phyloP scores from a whole-genome alignment of 257 asterid species.

The Nicotiana noctiflora region DNA sequence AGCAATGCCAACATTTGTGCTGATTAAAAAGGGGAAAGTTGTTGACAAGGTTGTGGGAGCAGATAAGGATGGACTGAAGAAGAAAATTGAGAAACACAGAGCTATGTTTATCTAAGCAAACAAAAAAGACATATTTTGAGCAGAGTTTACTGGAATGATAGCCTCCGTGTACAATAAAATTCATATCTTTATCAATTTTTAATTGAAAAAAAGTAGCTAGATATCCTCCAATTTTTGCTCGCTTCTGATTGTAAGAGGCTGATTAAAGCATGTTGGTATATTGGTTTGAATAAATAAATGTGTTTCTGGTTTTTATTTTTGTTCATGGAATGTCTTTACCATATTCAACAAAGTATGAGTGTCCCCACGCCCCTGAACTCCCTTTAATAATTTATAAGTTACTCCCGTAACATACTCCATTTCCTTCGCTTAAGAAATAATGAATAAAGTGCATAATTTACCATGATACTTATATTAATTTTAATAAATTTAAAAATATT shows the following conservation, averaged over 20 bases:
- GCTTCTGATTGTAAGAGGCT: not conserved
- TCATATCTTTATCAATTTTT: not conserved
- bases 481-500: too few species aligned
- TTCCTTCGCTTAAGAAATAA: too few species aligned
- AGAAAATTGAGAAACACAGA: constrained; percentile 7
- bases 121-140: not conserved
- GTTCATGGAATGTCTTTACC: not conserved
- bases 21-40: constrained; percentile 21
- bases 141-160: not conserved
- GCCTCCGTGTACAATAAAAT: not conserved
- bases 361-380: not conserved
- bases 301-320: not conserved
- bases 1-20: constrained; percentile 31
- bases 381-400: not conserved
- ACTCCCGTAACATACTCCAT: too few species aligned
- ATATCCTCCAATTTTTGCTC: not conserved
- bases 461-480: too few species aligned
- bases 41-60: constrained; percentile 15
- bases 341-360: not conserved
- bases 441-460: too few species aligned
- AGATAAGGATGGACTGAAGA: constrained; percentile 10
- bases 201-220: not conserved
- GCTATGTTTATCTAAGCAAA: not conserved
- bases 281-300: not conserved
- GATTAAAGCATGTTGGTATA: not conserved